phyloP scores from a whole-genome alignment of 2,329 filamentous ascomycete genomes.

The Epichloe scottii region DNA sequence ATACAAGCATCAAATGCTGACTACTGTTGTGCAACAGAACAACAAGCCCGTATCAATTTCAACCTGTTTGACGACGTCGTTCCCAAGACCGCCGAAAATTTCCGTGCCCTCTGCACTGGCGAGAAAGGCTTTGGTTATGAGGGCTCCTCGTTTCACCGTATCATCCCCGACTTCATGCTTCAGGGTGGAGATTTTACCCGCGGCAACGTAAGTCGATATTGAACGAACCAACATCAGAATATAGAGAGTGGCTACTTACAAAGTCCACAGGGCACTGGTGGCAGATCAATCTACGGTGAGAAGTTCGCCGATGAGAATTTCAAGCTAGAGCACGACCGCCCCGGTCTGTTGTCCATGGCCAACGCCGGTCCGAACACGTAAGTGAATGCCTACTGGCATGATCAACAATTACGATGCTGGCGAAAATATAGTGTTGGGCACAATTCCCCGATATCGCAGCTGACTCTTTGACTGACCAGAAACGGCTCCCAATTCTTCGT shows the following conservation, averaged over 20 bases:
- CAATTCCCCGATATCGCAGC: background rate
- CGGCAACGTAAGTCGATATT: slow-evolving; percentile 56
- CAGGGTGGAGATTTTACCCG: slow-evolving; percentile 94
- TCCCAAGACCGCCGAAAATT: slow-evolving; percentile 81
- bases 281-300: slow-evolving; percentile 89
- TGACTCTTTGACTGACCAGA: slow-evolving; percentile 31
- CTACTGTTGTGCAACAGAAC: slow-evolving; percentile 32
- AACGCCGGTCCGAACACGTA: slow-evolving; percentile 92
- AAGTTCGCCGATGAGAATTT: slow-evolving; percentile 96
- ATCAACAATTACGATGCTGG: background rate
- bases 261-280: slow-evolving; percentile 65
- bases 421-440: background rate
- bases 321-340: slow-evolving; percentile 55
- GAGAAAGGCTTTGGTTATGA: slow-evolving; percentile 75
- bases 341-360: slow-evolving; percentile 84
- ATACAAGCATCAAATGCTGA: slow-evolving; percentile 2
- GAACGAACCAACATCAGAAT: background rate
- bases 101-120: slow-evolving; percentile 69
- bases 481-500: slow-evolving; percentile 99
- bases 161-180: slow-evolving; percentile 90
- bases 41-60: slow-evolving; percentile 75
- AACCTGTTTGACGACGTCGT: slow-evolving; percentile 75
- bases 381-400: slow-evolving; percentile 14
- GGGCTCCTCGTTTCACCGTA: slow-evolving; percentile 78
- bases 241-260: slow-evolving; percentile 5